Base-by-base conservation (phyloP, 2,329 filamentous ascomycete genomes). In the Saccharata proteae region DNA sequence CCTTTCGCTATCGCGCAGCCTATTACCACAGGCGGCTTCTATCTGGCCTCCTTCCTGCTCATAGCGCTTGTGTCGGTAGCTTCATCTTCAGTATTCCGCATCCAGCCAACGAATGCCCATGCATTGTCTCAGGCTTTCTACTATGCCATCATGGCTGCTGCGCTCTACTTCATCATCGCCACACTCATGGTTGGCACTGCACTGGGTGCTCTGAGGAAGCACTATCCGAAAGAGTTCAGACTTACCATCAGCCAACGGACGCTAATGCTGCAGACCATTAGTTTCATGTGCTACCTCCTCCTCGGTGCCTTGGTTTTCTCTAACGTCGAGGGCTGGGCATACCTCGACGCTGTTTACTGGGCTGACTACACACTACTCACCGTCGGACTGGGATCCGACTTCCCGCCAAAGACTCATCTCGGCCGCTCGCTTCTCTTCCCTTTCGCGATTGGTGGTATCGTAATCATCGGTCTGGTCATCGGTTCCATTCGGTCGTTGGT, bases 21-120 rank as follows among this genome's bases (percentile, higher is more conserved):
- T 1, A 67, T 74, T 25, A 74, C 69, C 1, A 71, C 75, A 19
- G 43, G 64, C n/a, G 69, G 70, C n/a, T 75, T 69, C 54, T 64
- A 68, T 27, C 41, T 70, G 3, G 59, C 70, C 9, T 68, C 67
- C 0, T 38, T 66, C 4, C 54, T 75, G 2, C 55, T 76, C 17
- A 65, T 74, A 16, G 59, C 56, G 4, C 58, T 73, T 7, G 59
- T 72, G 3, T 49, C 57, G 11, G 58, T 64, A 5, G 60, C 65
- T 8, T 60, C 59, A 0, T 57, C 60, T 6, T 49, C 52, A 3
- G 40, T 57, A 8, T 63, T 68, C 34, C 57, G 54, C 11, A 48
- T 65, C 7, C 50, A 53, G 13, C 57, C 62, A 1, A 51, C 51
- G 10, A 35, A 49, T 23, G 48, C 55, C 8, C 62, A 65, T 40